Conservation (phyloP, 1,284 basidiomycete species). For the Puccinia hordei region DNA sequence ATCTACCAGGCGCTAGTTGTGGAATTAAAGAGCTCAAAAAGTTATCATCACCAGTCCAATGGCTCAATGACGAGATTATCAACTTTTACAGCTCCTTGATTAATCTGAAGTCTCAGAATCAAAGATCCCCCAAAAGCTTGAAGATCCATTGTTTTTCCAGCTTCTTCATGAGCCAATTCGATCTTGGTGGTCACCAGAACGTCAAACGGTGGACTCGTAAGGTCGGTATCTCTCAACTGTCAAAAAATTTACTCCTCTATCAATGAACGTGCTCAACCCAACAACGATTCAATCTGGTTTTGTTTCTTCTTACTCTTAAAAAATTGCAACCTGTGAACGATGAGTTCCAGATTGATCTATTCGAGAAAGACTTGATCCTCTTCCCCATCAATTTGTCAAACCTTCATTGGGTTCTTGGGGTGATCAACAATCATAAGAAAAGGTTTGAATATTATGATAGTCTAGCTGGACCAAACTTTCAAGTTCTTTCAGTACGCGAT, state of each 20-base stretch:
- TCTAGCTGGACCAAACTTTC: slow-evolving; percentile 53
- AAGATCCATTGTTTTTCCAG: slow-evolving; percentile 57
- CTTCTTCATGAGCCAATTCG: slow-evolving; percentile 57
- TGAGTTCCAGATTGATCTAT: slow-evolving; percentile 55
- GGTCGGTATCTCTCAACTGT: slow-evolving; percentile 26
- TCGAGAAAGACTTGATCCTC: slow-evolving; percentile 58
- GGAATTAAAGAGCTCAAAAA: slow-evolving; percentile 56
- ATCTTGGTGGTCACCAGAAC: slow-evolving; percentile 54
- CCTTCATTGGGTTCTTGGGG: slow-evolving; percentile 58
- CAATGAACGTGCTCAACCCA: neutral
- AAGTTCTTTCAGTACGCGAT: slow-evolving; percentile 52
- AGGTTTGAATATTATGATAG: slow-evolving; percentile 60
- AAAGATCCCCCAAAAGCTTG: slow-evolving; percentile 52
- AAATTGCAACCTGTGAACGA: neutral
- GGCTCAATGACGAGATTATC: slow-evolving; percentile 60
- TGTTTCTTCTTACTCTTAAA: neutral
- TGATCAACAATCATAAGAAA: slow-evolving; percentile 57
- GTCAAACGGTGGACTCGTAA: slow-evolving; percentile 59
- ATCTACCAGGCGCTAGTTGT: slow-evolving; percentile 55
- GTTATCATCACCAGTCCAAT: slow-evolving; percentile 55
- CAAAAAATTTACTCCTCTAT: neutral
- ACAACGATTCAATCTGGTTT: neutral
- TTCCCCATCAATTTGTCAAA: slow-evolving; percentile 59
- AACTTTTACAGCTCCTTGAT: slow-evolving; percentile 59
- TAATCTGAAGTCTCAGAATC: slow-evolving; percentile 37